These are phyloP conservation scores for Mycocentrospora acerina DNA, from an alignment of 2,329 filamentous ascomycete genomes.

Conservation along the genomic window DNA sequence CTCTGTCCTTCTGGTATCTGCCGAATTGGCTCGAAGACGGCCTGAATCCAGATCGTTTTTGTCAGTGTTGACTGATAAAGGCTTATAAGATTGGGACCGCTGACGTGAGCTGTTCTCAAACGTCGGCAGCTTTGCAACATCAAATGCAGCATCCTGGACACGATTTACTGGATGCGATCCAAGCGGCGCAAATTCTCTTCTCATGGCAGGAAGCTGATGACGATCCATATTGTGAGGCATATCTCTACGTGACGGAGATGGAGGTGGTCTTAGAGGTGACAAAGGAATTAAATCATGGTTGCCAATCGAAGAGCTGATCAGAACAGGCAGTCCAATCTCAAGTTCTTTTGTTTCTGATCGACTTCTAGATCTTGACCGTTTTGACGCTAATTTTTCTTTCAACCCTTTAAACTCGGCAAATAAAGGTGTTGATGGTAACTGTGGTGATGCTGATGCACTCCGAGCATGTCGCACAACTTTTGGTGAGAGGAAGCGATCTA, in stretches of 20 bases:
- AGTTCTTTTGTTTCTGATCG: conserved; percentile 27
- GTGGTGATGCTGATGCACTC: conserved; percentile 35
- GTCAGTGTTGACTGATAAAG: conserved; percentile 13
- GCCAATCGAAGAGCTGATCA: conserved; percentile 36
- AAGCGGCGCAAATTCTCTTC: conserved; percentile 33
- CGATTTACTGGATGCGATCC: conserved; percentile 35
- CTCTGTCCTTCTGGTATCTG: conserved; percentile 27
- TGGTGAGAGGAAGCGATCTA: conserved; percentile 23
- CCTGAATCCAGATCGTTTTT: conserved; percentile 16
- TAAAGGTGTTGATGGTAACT: conserved; percentile 25
- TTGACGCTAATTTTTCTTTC: conserved; percentile 35
- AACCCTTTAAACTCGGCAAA: conserved; percentile 35
- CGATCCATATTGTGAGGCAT: conserved; percentile 7
- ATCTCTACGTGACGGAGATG: conserved; percentile 16
- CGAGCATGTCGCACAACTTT: conserved; percentile 27
- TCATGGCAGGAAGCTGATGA: conserved; percentile 9
- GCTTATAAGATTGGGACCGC: conserved; percentile 26
- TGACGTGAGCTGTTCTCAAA: conserved; percentile 6
- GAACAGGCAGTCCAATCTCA: conserved; percentile 34
- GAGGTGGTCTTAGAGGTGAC: conserved; percentile 32
- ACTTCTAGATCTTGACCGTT: conserved; percentile 24
- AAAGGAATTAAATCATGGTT: conserved; percentile 30
- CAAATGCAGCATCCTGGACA: conserved; percentile 13
- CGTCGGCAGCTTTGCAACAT: conserved; percentile 12
- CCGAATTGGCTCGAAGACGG: conserved; percentile 33